Evolutionary conservation across 768 basidiomycete species (phyloP).

Genomic region (Boletellus ananiceps): DNA sequence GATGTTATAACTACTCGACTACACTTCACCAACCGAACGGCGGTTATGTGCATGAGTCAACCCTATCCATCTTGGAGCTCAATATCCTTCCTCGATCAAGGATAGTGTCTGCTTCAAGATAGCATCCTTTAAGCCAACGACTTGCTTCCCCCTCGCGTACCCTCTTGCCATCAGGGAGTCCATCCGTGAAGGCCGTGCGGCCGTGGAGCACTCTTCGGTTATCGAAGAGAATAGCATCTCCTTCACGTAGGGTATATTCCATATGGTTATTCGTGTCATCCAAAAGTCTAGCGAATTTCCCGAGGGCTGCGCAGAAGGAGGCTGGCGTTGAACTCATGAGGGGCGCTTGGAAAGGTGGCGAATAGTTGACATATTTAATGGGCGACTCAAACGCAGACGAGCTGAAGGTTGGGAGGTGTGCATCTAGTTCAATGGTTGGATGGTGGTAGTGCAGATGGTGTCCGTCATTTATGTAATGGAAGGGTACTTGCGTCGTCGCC

Average conservation of each 20-base stretch:
- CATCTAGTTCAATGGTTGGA: slow-evolving; percentile 66
- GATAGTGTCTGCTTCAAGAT: slow-evolving; percentile 62
- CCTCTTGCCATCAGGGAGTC: slow-evolving; percentile 24
- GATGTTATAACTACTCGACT: too few species aligned
- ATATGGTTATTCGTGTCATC: slow-evolving; percentile 49
- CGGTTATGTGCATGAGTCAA: slow-evolving; percentile 1
- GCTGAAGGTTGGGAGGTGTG: slow-evolving; percentile 9
- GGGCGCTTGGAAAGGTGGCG: slow-evolving; percentile 92
- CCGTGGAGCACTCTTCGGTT: slow-evolving; percentile 89
- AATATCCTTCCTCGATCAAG: slow-evolving; percentile 54
- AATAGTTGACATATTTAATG: slow-evolving; percentile 79
- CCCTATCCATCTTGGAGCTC: slow-evolving; percentile 25
- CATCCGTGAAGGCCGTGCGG: slow-evolving; percentile 65
- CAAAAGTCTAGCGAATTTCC: slow-evolving; percentile 54
- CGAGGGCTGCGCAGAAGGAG: slow-evolving; percentile 60
- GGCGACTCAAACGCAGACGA: slow-evolving; percentile 10
- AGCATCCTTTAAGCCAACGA: slow-evolving; percentile 91
- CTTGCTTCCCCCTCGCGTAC: slow-evolving; percentile 47
- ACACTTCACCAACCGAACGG: not conserved
- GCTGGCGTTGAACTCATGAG: slow-evolving; percentile 48
- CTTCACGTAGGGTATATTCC: slow-evolving; percentile 67
- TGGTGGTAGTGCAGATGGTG: slow-evolving; percentile 75
- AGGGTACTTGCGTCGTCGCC: slow-evolving; percentile 63
- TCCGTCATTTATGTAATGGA: slow-evolving; percentile 88
- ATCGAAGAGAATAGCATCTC: slow-evolving; percentile 88